Conservation (phyloP, 768 basidiomycete species). For the Trametes cingulata region DNA sequence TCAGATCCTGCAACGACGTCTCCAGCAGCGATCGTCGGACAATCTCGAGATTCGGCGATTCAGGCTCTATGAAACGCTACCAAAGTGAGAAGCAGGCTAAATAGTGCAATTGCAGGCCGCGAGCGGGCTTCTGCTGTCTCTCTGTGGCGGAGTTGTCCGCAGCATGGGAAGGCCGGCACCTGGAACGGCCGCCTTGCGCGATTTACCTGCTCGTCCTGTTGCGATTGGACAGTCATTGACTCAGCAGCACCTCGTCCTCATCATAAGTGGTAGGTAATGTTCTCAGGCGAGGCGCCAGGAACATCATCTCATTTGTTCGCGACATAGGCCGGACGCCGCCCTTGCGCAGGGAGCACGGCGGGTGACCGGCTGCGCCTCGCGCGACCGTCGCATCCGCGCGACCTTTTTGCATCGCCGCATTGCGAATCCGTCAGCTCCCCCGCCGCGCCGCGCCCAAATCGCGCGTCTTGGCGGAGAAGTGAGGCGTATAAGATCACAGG, state of each 20-base stretch:
- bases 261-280: background rate
- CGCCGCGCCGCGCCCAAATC: background rate
- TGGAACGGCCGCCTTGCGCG: background rate
- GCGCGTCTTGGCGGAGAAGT: background rate
- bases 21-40: conserved; percentile 5
- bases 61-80: background rate
- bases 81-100: background rate
- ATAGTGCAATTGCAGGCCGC: background rate
- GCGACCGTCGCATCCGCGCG: conserved; percentile 17
- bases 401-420: background rate
- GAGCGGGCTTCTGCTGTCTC: background rate
- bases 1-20: background rate
- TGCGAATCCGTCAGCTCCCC: conserved; percentile 6
- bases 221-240: conserved; percentile 1
- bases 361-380: conserved; percentile 13
- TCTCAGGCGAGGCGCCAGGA: conserved; percentile 2
- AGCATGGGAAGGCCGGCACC: background rate
- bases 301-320: conserved; percentile 1
- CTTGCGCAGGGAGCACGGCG: background rate
- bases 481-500: conserved; percentile 4
- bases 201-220: background rate
- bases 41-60: background rate
- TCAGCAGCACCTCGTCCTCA: conserved; percentile 1
- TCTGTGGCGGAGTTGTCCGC: background rate
- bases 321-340: background rate